Percentiles rank a stretch among this genome's conserved stretches.
These are phyloP conservation scores for Daldinia grandis DNA, from an alignment of 495 filamentous ascomycete genomes.

Conservation along the genomic window DNA sequence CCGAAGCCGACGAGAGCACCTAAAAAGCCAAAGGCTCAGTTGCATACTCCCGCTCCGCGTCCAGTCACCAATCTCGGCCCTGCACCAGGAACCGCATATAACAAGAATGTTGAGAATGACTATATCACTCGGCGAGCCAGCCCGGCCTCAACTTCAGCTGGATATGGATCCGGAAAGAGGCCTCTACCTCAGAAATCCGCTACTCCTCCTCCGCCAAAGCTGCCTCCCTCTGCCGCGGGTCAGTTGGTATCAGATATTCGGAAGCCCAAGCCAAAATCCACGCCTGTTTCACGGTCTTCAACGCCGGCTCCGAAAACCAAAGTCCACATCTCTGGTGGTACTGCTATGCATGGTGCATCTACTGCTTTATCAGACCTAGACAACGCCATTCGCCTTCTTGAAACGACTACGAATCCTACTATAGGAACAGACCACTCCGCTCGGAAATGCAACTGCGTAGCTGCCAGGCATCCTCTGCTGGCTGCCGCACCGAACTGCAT, in stretches of 20 bases:
- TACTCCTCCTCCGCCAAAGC: conserved; percentile 55
- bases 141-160: conserved; percentile 44
- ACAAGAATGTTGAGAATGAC: conserved; percentile 50
- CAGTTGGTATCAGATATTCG: conserved; percentile 79
- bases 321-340: conserved; percentile 73
- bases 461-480: conserved; percentile 82
- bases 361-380: conserved; percentile 84
- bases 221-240: conserved; percentile 75
- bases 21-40: conserved; percentile 67
- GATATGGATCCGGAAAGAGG: conserved; percentile 49
- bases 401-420: conserved; percentile 86
- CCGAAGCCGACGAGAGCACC: conserved; percentile 42
- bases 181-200: conserved; percentile 49
- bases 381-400: conserved; percentile 87
- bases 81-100: conserved; percentile 49
- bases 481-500: conserved; percentile 90
- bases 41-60: conserved; percentile 70
- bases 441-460: conserved; percentile 84
- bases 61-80: conserved; percentile 64
- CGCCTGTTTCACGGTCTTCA: conserved; percentile 61
- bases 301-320: conserved; percentile 65
- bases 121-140: conserved; percentile 51
- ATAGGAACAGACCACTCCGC: conserved; percentile 60
- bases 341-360: conserved; percentile 78
- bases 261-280: conserved; percentile 68